phyloP scores from a whole-genome alignment of 148 eudicot genomes.

The Heliosperma pusillum region DNA sequence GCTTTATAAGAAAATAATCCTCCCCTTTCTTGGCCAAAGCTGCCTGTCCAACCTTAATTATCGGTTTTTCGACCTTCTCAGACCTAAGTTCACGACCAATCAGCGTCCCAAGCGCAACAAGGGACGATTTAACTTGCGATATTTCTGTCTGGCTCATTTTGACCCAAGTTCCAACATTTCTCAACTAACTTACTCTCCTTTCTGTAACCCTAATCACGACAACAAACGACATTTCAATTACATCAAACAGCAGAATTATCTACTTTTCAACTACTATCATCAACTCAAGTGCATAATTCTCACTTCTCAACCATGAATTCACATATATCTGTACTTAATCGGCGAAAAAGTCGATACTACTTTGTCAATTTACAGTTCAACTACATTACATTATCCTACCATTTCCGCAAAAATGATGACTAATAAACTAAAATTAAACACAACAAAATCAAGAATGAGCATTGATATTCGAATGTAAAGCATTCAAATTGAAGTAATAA shows the following conservation, averaged over 20 bases:
- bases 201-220: constrained; percentile 33
- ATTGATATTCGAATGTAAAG: not conserved
- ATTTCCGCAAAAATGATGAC: not conserved
- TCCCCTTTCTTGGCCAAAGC: constrained; percentile 97
- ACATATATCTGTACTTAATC: not conserved
- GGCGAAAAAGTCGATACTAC: not conserved
- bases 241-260: not conserved
- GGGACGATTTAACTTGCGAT: constrained; percentile 46
- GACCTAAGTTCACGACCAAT: constrained; percentile 85
- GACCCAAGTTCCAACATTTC: constrained; percentile 40
- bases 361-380: constrained; percentile 15
- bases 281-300: not conserved
- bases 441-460: not conserved
- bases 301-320: not conserved
- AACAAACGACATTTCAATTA: constrained; percentile 16
- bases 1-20: constrained; percentile 78
- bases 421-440: not conserved
- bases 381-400: constrained; percentile 29
- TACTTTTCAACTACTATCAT: not conserved
- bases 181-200: constrained; percentile 23
- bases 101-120: constrained; percentile 75
- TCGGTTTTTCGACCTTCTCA: constrained; percentile 76
- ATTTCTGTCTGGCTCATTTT: constrained; percentile 63
- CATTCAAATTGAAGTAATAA: not conserved
- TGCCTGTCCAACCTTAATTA: constrained; percentile 82